phyloP scores from a whole-genome alignment of 148 eudicot species.

The Nepenthes gracilis region DNA sequence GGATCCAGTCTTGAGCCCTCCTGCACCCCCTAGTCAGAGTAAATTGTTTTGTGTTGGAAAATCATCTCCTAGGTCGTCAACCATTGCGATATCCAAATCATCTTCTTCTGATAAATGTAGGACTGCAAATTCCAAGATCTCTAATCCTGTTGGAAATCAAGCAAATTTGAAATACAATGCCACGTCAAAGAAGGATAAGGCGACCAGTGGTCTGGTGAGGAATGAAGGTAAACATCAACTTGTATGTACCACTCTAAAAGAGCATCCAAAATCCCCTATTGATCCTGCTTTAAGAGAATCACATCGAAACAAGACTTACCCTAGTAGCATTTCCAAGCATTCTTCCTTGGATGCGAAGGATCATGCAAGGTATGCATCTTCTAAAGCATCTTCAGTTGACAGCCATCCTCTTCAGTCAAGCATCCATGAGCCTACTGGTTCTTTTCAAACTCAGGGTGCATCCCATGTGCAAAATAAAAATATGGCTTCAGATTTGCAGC shows the following conservation, averaged over 20 bases:
- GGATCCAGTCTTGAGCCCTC: slow-evolving; percentile 16
- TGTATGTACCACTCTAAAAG: slow-evolving; percentile 36
- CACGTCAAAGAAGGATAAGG: slow-evolving; percentile 35
- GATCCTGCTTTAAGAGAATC: slow-evolving; percentile 34
- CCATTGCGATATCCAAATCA: slow-evolving; percentile 26
- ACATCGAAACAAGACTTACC: slow-evolving; percentile 30
- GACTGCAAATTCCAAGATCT: slow-evolving; percentile 24
- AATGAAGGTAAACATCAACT: slow-evolving; percentile 34
- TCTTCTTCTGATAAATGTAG: slow-evolving; percentile 33
- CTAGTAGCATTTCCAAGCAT: slow-evolving; percentile 30
- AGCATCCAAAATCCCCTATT: slow-evolving; percentile 34
- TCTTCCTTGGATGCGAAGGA: slow-evolving; percentile 46
- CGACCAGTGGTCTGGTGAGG: slow-evolving; percentile 14
- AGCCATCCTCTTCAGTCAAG: slow-evolving; percentile 18
- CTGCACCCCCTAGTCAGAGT: slow-evolving; percentile 25
- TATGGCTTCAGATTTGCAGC: slow-evolving; percentile 29
- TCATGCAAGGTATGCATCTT: slow-evolving; percentile 25
- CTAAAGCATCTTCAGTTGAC: slow-evolving; percentile 35
- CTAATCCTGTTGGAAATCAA: slow-evolving; percentile 23
- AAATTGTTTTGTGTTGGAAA: slow-evolving; percentile 39
- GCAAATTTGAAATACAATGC: slow-evolving; percentile 22
- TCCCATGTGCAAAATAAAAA: slow-evolving; percentile 32
- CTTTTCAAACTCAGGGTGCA: slow-evolving; percentile 31
- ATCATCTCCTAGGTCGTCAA: slow-evolving; percentile 27
- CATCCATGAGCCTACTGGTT: slow-evolving; percentile 32